phyloP scores from a whole-genome alignment of 1,284 basidiomycete species.

The Apiotrichum domesticum region DNA sequence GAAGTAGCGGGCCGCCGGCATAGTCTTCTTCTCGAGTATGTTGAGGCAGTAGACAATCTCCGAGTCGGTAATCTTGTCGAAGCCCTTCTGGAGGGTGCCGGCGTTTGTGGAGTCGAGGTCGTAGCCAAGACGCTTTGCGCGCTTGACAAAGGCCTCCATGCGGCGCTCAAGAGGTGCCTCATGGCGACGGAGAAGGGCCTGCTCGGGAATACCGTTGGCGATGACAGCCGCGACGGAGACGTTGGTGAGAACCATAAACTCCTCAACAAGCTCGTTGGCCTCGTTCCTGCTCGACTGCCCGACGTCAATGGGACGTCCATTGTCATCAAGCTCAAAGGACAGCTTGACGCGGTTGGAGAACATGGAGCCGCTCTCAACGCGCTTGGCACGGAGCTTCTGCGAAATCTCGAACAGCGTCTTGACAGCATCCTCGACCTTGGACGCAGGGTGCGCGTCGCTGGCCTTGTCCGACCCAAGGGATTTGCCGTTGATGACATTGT shows the following conservation, averaged over 20 bases:
- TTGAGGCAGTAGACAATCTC: constrained; percentile 68
- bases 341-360: constrained; percentile 66
- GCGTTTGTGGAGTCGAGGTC: constrained; percentile 73
- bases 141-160: constrained; percentile 61
- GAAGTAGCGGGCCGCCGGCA: constrained; percentile 90
- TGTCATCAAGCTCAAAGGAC: constrained; percentile 72
- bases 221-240: constrained; percentile 85
- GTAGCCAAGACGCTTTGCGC: constrained; percentile 76
- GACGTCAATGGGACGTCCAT: constrained; percentile 78
- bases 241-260: constrained; percentile 94
- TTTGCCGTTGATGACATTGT: constrained; percentile 72
- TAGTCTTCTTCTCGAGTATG: constrained; percentile 78
- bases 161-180: constrained; percentile 87
- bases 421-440: constrained; percentile 68
- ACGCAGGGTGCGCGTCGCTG: constrained; percentile 55
- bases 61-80: constrained; percentile 65
- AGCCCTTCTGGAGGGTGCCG: constrained; percentile 75
- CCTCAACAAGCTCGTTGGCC: constrained; percentile 79
- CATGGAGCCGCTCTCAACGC: constrained; percentile 77
- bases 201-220: constrained; percentile 87
- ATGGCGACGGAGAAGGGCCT: constrained; percentile 88
- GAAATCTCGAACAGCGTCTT: constrained; percentile 60
- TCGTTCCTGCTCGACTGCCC: constrained; percentile 60
- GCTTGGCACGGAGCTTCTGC: constrained; percentile 63
- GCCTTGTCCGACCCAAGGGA: constrained; percentile 55